A percentile compares a stretch with the other conserved stretches of the same genome.
phyloP scores from a whole-genome alignment of 208 protist genomes.

The Trypanosoma melophagium region DNA sequence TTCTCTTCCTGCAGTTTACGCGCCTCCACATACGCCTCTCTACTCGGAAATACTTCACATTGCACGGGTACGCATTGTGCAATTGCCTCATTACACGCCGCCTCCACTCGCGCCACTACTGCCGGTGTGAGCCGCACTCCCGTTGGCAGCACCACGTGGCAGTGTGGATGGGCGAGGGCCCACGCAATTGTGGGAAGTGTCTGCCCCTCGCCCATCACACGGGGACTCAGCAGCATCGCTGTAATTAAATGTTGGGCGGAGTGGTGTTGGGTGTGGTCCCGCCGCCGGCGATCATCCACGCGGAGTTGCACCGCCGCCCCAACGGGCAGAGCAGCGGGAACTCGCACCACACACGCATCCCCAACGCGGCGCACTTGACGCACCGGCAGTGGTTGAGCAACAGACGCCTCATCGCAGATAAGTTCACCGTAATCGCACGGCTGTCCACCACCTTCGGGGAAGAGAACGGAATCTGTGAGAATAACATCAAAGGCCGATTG shows the following conservation, averaged over 20 bases:
- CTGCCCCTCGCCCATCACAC: slow-evolving; percentile 30
- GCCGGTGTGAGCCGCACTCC: slow-evolving; percentile 54
- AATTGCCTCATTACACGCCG: slow-evolving; percentile 65
- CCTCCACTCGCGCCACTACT: slow-evolving; percentile 57
- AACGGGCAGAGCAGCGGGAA: slow-evolving; percentile 33
- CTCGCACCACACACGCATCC: slow-evolving; percentile 61
- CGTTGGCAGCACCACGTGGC: slow-evolving; percentile 71
- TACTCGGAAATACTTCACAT: slow-evolving; percentile 48
- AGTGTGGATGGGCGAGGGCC: slow-evolving; percentile 71
- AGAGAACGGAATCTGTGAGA: slow-evolving; percentile 79
- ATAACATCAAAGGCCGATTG: slow-evolving; percentile 54
- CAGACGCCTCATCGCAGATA: slow-evolving; percentile 1
- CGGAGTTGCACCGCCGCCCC: slow-evolving; percentile 54
- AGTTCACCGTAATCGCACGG: slow-evolving; percentile 76
- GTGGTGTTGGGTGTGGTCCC: slow-evolving; percentile 94
- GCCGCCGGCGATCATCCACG: slow-evolving; percentile 76
- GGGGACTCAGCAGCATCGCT: slow-evolving; percentile 54
- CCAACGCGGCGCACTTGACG: slow-evolving; percentile 48
- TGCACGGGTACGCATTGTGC: slow-evolving; percentile 38
- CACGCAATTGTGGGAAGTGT: slow-evolving; percentile 73
- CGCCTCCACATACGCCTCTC: slow-evolving; percentile 41
- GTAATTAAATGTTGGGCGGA: slow-evolving; percentile 89
- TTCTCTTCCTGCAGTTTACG: slow-evolving; percentile 23
- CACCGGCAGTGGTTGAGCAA: slow-evolving; percentile 18
- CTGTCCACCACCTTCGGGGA: slow-evolving; percentile 90